A percentile compares a stretch with the other conserved stretches of the same genome.
Evolutionary conservation across 2,329 filamentous ascomycete genomes (phyloP).

Genomic region (Cordyceps javanica): DNA sequence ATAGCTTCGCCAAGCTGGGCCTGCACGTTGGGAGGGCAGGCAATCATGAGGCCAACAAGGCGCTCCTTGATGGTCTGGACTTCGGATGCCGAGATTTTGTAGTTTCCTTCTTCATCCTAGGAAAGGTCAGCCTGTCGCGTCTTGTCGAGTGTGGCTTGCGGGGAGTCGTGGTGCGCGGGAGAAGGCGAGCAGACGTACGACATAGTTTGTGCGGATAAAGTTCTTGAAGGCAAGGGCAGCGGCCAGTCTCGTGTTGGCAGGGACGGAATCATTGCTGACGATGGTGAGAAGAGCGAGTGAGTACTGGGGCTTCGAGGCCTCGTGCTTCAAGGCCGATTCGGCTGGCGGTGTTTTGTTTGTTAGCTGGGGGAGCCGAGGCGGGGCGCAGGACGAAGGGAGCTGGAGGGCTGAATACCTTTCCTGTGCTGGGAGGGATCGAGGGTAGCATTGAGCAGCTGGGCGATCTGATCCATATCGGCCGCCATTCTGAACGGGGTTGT

Average conservation of each 20-base stretch:
- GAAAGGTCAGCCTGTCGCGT: conserved; percentile 16
- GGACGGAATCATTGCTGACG: conserved; percentile 67
- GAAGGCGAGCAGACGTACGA: conserved; percentile 46
- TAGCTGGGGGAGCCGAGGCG: conserved; percentile 27
- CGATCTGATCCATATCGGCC: conserved; percentile 54
- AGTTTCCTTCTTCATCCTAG: conserved; percentile 84
- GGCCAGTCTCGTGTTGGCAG: conserved; percentile 74
- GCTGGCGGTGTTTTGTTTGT: conserved; percentile 51
- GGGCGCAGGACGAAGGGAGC: conserved; percentile 23
- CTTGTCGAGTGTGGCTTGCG: not conserved
- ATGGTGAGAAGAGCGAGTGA: conserved; percentile 85
- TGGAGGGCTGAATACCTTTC: conserved; percentile 58
- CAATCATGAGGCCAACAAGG: conserved; percentile 94
- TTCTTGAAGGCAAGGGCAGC: conserved; percentile 97
- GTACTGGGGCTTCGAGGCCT: conserved; percentile 81
- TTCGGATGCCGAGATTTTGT: conserved; percentile 79
- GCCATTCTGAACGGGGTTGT: conserved; percentile 41
- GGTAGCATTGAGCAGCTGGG: conserved; percentile 83
- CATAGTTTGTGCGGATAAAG: conserved; percentile 91
- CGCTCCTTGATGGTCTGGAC: conserved; percentile 89
- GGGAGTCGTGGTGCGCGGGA: not conserved
- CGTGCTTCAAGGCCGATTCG: conserved; percentile 69
- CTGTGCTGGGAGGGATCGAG: conserved; percentile 82
- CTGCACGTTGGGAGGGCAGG: conserved; percentile 79
- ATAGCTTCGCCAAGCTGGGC: conserved; percentile 93